A percentile compares a stretch with the other conserved stretches of the same genome.
Conservation (phyloP, 1,139 yeast species). For the Hyphopichia pseudoburtonii region DNA sequence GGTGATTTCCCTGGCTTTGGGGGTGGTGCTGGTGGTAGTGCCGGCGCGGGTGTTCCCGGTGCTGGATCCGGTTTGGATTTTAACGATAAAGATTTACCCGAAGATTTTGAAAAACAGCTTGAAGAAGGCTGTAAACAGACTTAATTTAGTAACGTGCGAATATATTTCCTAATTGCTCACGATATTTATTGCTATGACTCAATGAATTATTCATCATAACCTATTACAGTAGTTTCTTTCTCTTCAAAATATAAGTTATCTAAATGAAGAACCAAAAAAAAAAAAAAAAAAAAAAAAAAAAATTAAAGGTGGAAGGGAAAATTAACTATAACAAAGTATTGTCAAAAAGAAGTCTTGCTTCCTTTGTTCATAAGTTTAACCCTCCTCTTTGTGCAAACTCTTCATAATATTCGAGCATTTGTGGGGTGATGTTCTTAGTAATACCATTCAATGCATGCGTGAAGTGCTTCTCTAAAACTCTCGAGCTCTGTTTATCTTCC, state of each 20-base stretch:
- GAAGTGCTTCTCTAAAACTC: conserved; percentile 66
- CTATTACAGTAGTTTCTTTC: no score
- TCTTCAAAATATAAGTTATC: no score
- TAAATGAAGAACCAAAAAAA: background rate
- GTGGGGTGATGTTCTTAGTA: conserved; percentile 76
- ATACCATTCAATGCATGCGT: conserved; percentile 65
- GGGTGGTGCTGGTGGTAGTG: conserved; percentile 29
- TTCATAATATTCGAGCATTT: conserved; percentile 75
- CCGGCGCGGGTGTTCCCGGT: conserved; percentile 20
- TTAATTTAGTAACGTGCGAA: conserved; percentile 3
- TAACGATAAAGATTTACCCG: conserved; percentile 46
- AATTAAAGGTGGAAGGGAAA: no score
- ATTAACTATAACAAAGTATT: no score
- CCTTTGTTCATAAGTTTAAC: conserved; percentile 10
- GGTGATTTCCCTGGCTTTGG: conserved; percentile 60
- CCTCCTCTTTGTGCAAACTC: conserved; percentile 57
- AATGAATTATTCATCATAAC: no score
- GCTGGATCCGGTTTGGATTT: conserved; percentile 33
- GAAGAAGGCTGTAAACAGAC: conserved; percentile 36
- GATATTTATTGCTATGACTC: no score
- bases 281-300: background rate
- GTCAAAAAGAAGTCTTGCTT: no score
- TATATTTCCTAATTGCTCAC: background rate
- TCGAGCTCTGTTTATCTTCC: conserved; percentile 59
- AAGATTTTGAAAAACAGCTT: conserved; percentile 47